Evolutionary conservation across 176 grass and related monocot species (phyloP), one percentile per base, ranked within the genome.

Genomic region (Canna indica): DNA sequence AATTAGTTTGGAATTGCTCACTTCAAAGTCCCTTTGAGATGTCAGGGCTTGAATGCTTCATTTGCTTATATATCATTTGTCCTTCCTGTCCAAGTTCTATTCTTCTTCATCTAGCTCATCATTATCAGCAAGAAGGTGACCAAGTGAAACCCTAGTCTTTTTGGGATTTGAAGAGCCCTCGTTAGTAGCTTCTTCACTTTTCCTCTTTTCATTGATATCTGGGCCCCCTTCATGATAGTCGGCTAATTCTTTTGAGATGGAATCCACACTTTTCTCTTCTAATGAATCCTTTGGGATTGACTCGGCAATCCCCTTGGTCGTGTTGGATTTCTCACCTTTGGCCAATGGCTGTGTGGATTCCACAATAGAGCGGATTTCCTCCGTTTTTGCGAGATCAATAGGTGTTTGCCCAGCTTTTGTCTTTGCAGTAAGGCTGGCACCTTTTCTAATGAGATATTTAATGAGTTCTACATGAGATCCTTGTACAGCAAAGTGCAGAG

Each of bases 391-490:
- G 57, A 90, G 79, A 81, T 97, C 81, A 7, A 85, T 69, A 75
- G 84, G 86, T 38, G 80, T 90, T 75, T 97, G 89, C n/a, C 89
- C 89, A 9, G 77, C 72, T 73, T 97, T 97, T 26, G 86, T 97
- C 82, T 97, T 97, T 0, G 65, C 34, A 54, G 80, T 80, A 17
- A 97, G 71, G 36, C 85, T 85, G 1, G 76, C 63, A 5, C 84
- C 94, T 86, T 80, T 97, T 59, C 74, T 86, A 11, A 92, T 75
- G 44, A 97, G 74, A 83, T 97, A 97, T 48, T 85, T 97, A 74
- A 87, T 79, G 64, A 97, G 77, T 36, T 97, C 94, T 38, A 75
- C 34, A 77, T 92, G 82, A 50, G 88, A 87, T 78, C 83, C 88
- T 79, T 97, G 94, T 4, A 85, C 82, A 34, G 94, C 94, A 77